Base-by-base conservation (phyloP, 2,329 filamentous ascomycete species). In the Pestalotiopsis fici region DNA sequence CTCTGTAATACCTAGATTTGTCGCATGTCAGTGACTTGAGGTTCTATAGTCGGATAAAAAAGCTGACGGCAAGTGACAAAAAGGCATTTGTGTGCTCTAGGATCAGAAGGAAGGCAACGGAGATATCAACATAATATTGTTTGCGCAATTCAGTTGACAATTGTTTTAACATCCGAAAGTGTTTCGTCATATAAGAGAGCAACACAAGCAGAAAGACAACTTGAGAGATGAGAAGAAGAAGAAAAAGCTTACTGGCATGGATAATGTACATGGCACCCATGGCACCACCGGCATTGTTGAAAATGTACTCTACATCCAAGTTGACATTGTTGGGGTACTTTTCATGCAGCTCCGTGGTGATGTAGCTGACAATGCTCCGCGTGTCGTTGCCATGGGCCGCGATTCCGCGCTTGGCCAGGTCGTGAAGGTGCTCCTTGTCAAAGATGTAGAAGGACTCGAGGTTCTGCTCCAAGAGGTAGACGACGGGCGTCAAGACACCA, bases 221-320 rank as follows among this genome's bases (percentile, higher is more conserved):
- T 21, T 23, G 28, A 27, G 35, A 59, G 21, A 18, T 3, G 13
- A 27, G 13, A 62, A 39, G 3, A 64, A 37, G 6, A 59, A 9
- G 6, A 15, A 57, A 54, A 15, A 84, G 31, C 89, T 78, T 79
- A 92, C 91, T 95, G 68, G 93, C 93, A 78, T 97, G 94, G 74
- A 97, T 91, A 71, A 97, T 90, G 79, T 93, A 94, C 94, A 97
- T 96, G 75, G 88, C 92, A 66, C 94, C 94, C 94, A 97, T 97
- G 64, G 93, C 93, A 70, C 94, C 94, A 64, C 94, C 94, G 64
- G 93, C 93, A 76, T 97, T 97, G 85, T 97, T 97, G 75, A 97
- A 95, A 59, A 97, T 86, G 93, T 93, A 97, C 79, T 95, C 91
- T 81, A 95, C 89, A 68, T 91, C 83, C 66, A 87, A 77, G 81